These are phyloP conservation scores for Pterula multifida DNA, from an alignment of 1,284 basidiomycete species.

Conservation along the genomic window DNA sequence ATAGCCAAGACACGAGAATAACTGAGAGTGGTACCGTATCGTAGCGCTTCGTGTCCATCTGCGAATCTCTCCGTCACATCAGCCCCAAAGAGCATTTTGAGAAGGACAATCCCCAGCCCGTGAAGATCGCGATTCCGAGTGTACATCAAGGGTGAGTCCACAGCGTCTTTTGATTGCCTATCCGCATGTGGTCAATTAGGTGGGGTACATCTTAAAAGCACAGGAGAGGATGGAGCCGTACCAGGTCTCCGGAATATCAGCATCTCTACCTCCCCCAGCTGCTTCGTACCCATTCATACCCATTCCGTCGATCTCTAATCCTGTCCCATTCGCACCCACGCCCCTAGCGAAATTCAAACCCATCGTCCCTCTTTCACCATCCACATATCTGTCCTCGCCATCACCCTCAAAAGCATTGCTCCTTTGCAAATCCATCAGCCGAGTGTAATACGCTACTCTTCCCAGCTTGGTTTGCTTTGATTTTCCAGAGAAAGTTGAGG, in stretches of 20 bases:
- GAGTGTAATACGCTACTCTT: constrained; percentile 37
- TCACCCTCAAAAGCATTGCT: constrained; percentile 52
- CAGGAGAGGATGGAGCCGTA: constrained; percentile 17
- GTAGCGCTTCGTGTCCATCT: constrained; percentile 1
- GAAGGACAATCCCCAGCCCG: constrained; percentile 54
- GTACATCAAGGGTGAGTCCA: constrained; percentile 59
- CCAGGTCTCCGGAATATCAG: background rate
- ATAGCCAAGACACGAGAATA: constrained; percentile 9
- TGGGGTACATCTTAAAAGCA: constrained; percentile 26
- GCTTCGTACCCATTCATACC: background rate
- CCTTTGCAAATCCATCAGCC: constrained; percentile 56
- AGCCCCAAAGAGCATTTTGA: constrained; percentile 68
- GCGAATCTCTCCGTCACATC: constrained; percentile 38
- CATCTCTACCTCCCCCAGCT: background rate
- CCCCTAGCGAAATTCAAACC: background rate
- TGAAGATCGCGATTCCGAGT: constrained; percentile 65
- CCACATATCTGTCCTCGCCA: background rate
- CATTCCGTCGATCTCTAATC: too few species aligned
- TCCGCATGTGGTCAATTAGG: too few species aligned
- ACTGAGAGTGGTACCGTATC: background rate
- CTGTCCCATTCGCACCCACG: background rate
- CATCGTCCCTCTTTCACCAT: background rate
- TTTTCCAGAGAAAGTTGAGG: background rate
- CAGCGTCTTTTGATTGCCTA: constrained; percentile 57
- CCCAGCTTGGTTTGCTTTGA: background rate